phyloP scores from a whole-genome alignment of 805 yeast genomes.

The Monosporozyma unispora region DNA sequence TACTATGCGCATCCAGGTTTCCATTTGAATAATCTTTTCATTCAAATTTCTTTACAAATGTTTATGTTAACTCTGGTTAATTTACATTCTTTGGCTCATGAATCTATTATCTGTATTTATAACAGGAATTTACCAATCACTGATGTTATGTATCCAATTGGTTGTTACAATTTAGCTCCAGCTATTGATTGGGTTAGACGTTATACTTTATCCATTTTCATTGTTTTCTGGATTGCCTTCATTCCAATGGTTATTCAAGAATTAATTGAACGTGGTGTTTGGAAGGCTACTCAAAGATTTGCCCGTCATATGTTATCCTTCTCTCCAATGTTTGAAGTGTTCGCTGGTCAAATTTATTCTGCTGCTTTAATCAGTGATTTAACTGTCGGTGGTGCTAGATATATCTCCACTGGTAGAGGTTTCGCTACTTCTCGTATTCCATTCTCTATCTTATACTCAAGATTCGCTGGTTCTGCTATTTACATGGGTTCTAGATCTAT shows the following conservation, averaged over 20 bases:
- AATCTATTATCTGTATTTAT: slow-evolving; percentile 59
- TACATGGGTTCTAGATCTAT: slow-evolving; percentile 76
- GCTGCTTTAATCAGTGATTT: slow-evolving; percentile 62
- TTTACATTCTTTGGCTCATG: slow-evolving; percentile 65
- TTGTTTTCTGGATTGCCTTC: slow-evolving; percentile 73
- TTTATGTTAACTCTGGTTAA: slow-evolving; percentile 64
- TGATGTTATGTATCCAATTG: slow-evolving; percentile 55
- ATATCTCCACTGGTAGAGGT: slow-evolving; percentile 80
- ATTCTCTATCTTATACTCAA: slow-evolving; percentile 61
- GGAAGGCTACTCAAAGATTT: slow-evolving; percentile 65
- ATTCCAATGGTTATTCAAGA: slow-evolving; percentile 74
- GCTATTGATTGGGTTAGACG: slow-evolving; percentile 76
- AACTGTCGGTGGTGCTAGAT: slow-evolving; percentile 79
- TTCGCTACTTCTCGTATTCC: slow-evolving; percentile 76
- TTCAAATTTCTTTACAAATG: slow-evolving; percentile 64
- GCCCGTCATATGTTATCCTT: slow-evolving; percentile 58
- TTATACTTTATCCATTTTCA: slow-evolving; percentile 70
- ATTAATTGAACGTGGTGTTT: slow-evolving; percentile 70
- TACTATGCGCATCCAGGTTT: slow-evolving; percentile 84
- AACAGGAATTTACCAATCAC: slow-evolving; percentile 58
- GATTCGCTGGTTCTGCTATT: slow-evolving; percentile 76
- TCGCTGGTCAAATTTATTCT: slow-evolving; percentile 72
- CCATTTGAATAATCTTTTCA: slow-evolving; percentile 73
- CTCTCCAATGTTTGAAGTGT: slow-evolving; percentile 77
- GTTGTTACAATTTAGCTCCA: slow-evolving; percentile 67